phyloP scores from a whole-genome alignment of 805 yeast species.

The Diddensiella caesifluorescens region DNA sequence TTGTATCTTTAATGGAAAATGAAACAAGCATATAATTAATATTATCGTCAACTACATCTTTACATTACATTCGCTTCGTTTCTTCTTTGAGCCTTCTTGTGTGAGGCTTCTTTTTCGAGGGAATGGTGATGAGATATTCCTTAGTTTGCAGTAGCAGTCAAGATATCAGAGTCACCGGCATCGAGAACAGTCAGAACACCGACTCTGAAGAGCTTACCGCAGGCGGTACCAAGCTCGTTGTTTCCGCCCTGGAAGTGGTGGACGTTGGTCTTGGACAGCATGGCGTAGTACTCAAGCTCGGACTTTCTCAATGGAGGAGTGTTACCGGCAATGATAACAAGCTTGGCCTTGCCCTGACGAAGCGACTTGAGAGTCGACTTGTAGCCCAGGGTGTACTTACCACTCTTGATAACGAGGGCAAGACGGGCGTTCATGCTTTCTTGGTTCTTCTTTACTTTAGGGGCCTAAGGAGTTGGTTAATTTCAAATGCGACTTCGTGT shows the following conservation, averaged over 20 bases:
- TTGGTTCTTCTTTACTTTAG: conserved; percentile 80
- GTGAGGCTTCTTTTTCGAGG: no score
- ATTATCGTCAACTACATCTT: no score
- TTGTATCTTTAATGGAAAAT: no score
- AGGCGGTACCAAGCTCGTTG: conserved; percentile 99
- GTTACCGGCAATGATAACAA: conserved; percentile 96
- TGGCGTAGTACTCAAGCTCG: conserved; percentile 99
- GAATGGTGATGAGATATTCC: background rate
- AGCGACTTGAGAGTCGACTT: conserved; percentile 97
- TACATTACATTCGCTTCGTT: no score
- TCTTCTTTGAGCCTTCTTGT: no score
- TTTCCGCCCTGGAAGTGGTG: conserved; percentile 99
- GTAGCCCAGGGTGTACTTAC: conserved; percentile 99
- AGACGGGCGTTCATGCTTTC: conserved; percentile 97
- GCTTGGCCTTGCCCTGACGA: conserved; percentile 98
- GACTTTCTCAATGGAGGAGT: conserved; percentile 99
- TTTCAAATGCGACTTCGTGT: background rate
- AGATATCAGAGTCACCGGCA: conserved; percentile 99
- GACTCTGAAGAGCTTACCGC: conserved; percentile 99
- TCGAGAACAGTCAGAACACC: conserved; percentile 94
- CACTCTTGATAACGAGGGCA: conserved; percentile 97
- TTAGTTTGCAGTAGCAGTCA: conserved; percentile 34
- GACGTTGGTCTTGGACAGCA: conserved; percentile 95
- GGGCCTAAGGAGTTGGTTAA: conserved; percentile 58
- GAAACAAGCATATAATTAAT: no score